Base-by-base conservation (phyloP, 192 early-diverging fungal genomes). In the Rhizophagus prolifer region DNA sequence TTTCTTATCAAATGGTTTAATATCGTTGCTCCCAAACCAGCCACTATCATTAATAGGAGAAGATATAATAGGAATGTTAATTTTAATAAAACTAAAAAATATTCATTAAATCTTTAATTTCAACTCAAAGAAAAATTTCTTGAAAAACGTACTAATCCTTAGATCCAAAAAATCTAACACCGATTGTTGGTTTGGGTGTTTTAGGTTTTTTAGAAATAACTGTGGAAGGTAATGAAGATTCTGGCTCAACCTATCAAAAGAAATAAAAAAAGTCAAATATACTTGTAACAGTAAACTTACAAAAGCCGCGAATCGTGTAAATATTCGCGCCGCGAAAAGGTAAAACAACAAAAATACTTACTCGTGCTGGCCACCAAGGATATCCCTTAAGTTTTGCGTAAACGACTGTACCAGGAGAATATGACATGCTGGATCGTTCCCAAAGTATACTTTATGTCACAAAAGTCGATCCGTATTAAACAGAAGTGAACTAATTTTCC, bases 321-420 rank as follows among this genome's bases (percentile, higher is more conserved):
- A 21, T 21, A 54, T 6, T 54, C 50, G 50, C 50, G 50, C 50
- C 50, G 19, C 50, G 50, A 54, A 54, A 4, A 21, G 14, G 6
- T 7, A 21, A 21, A 54, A 21, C 14, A 71, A 38, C 0, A 2
- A 70, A n/a, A 58, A 2, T 76, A 78, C 83, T 87, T 84, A 87
- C 89, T 74, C 84, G 80, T 62, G 89, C 89, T 4, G 89, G 89
- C 87, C 89, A 88, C 89, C 89, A 88, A 38, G 87, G 87, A 64
- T 84, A 88, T 3, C 89, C 89, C 64, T 86, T 87, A 50, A 88
- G 78, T 65, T 90, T 88, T 65, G 87, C 87, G 80, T 87, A 88
- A 54, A 90, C 86, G 26, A 79, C 81, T 12, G 83, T 82, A 63
- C 88, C 88, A 62, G 85, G 82, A 10, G 82, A 69, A 76, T 88